Evolutionary conservation across 805 yeast species (phyloP).

Genomic region (Wickerhamomyces sydowiorum): DNA sequence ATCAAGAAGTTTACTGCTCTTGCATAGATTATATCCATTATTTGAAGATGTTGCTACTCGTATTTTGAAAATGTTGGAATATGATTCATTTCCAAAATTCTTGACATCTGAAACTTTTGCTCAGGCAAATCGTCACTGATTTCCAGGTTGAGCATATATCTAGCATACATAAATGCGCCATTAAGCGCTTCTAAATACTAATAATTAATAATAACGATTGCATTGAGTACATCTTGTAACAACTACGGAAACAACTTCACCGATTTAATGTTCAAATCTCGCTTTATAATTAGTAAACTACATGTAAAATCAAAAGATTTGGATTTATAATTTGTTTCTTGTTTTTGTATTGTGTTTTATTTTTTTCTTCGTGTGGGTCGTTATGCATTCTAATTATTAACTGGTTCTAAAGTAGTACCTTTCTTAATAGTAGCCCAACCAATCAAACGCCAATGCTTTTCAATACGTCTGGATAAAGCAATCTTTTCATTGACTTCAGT

Average conservation of each 20-base stretch:
- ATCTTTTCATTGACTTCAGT: conserved; percentile 97
- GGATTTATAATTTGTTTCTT: not conserved
- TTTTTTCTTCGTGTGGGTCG: not conserved
- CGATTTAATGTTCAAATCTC: too few relatives aligned
- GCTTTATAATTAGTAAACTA: too few relatives aligned
- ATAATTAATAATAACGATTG: too few relatives aligned
- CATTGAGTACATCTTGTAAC: too few relatives aligned
- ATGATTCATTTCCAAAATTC: conserved; percentile 72
- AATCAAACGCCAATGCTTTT: conserved; percentile 98
- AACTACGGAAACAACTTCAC: too few relatives aligned
- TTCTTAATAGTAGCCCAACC: conserved; percentile 99
- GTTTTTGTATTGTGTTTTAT: not conserved
- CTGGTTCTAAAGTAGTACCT: conserved; percentile 85
- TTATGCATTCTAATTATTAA: conserved; percentile 23
- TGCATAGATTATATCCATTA: conserved; percentile 35
- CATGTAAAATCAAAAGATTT: too few relatives aligned
- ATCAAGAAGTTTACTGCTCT: conserved; percentile 27
- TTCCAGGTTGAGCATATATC: not conserved
- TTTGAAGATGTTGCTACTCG: conserved; percentile 44
- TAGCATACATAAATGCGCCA: too few relatives aligned
- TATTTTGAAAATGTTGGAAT: conserved; percentile 57
- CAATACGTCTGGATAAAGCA: conserved; percentile 97
- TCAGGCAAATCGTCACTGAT: conserved; percentile 18
- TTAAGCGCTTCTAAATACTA: too few relatives aligned
- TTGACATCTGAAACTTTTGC: conserved; percentile 34